phyloP scores from a whole-genome alignment of 2,329 filamentous ascomycete species.

The Fusarium sororula region DNA sequence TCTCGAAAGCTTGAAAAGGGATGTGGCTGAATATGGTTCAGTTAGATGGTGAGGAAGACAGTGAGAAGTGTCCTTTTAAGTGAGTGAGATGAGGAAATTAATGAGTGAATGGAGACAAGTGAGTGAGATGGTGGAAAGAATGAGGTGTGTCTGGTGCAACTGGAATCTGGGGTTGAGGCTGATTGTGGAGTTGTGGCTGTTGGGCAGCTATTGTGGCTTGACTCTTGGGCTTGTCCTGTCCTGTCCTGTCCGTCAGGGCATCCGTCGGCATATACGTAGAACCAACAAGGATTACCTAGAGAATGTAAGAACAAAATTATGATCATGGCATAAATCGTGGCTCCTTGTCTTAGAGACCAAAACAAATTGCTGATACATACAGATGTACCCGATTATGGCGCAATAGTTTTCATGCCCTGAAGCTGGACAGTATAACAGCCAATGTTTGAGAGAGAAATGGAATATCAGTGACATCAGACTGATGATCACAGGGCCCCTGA shows the following conservation, averaged over 20 bases:
- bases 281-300: neutral
- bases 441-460: neutral
- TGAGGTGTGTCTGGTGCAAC: slow-evolving; percentile 24
- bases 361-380: neutral
- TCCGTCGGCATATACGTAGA: neutral
- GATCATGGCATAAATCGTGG: neutral
- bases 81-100: slow-evolving; percentile 2
- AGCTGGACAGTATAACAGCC: neutral
- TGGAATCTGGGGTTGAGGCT: slow-evolving; percentile 40
- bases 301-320: neutral
- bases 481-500: neutral
- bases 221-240: neutral
- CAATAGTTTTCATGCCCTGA: neutral
- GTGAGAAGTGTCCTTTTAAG: neutral
- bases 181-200: slow-evolving; percentile 29
- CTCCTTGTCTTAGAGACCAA: neutral
- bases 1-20: neutral
- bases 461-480: slow-evolving; percentile 19
- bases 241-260: neutral
- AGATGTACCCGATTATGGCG: neutral
- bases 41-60: neutral
- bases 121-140: slow-evolving; percentile 28
- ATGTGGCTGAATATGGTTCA: neutral
- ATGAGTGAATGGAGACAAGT: slow-evolving; percentile 3
- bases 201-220: slow-evolving; percentile 27